Evolutionary conservation across 257 asterid species (phyloP).

Genomic region (Fraxinus excelsior): DNA sequence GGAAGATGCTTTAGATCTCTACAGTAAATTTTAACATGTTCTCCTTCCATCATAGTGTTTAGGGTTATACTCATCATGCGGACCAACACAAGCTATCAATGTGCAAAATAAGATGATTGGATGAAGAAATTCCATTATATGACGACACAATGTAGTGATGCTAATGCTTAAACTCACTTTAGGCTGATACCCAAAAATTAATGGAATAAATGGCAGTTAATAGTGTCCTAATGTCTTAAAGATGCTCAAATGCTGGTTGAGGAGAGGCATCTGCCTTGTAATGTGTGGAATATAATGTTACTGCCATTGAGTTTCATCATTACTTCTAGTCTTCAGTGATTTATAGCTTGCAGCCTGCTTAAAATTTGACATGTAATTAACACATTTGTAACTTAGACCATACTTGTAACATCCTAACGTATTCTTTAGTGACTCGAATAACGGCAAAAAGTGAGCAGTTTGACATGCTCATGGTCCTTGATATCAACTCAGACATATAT

Average conservation of each 20-base stretch:
- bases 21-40: background rate
- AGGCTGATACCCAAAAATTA: background rate
- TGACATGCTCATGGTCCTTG: conserved; percentile 80
- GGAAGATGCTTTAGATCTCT: background rate
- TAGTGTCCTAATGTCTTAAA: background rate
- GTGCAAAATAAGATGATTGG: background rate
- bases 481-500: conserved; percentile 71
- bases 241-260: background rate
- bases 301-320: background rate
- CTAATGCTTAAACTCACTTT: background rate
- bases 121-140: background rate
- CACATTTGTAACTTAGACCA: conserved; percentile 3
- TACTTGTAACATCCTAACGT: conserved; percentile 4
- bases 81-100: background rate
- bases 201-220: background rate
- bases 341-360: background rate
- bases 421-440: conserved; percentile 61
- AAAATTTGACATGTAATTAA: background rate
- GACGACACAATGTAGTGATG: background rate
- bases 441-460: conserved; percentile 85
- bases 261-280: background rate
- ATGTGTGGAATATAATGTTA: background rate
- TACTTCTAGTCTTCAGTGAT: background rate
- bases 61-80: background rate
- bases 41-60: background rate